phyloP scores from a whole-genome alignment of 139 green algal species.

The Chlorella sp. region DNA sequence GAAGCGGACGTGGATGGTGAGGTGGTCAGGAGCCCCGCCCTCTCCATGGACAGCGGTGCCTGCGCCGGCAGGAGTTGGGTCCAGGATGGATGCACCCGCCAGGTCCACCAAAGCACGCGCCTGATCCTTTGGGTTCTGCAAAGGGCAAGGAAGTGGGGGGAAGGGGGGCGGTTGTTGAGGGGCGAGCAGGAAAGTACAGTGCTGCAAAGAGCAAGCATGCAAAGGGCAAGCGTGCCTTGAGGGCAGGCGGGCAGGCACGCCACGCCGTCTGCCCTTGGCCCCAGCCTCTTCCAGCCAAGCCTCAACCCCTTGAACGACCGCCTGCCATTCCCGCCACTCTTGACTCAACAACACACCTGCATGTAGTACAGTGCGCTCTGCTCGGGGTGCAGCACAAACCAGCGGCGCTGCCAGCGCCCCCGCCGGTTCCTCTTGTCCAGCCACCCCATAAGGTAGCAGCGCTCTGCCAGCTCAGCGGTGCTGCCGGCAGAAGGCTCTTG shows the following conservation, averaged over 20 bases:
- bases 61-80: not conserved
- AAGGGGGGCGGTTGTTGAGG: not conserved
- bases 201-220: no score
- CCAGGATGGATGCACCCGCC: not conserved
- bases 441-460: conserved; percentile 17
- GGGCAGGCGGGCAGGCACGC: not conserved
- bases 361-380: not conserved
- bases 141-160: not conserved
- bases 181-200: not conserved
- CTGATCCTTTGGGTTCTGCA: not conserved
- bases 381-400: conserved; percentile 1
- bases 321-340: no score
- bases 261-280: not conserved
- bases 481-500: not conserved
- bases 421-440: conserved; percentile 14
- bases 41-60: no score
- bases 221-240: not conserved
- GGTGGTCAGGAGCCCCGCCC: not conserved
- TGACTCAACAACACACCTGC: not conserved
- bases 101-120: not conserved
- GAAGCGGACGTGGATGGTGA: not conserved
- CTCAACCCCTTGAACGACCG: no score
- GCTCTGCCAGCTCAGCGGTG: not conserved
- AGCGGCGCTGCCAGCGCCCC: conserved; percentile 19
- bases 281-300: no score